Base-by-base conservation (phyloP, 176 grass and related monocot species). In the Aegilops umbellulata region DNA sequence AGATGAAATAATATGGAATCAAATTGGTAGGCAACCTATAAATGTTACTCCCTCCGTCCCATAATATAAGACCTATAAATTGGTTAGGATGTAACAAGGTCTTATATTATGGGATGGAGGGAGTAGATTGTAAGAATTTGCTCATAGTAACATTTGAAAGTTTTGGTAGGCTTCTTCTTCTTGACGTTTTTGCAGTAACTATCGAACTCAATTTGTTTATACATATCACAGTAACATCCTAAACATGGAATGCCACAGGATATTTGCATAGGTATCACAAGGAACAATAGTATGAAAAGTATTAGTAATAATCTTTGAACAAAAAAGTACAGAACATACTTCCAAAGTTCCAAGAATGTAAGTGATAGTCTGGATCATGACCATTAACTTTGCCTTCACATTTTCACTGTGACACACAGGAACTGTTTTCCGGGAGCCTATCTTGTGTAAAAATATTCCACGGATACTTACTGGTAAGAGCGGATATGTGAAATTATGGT, bases 401-500 rank as follows among this genome's bases (percentile, higher is more conserved):
- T 38, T 83, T 62, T 35, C 71, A 11, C 24, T 9, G 8, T 88
- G 35, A 53, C 42, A 60, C 36, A n/a, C 82, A 99, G 97, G 97
- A 74, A 96, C 92, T 88, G 97, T 99, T 76, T 99, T 99, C 81
- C 94, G 97, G 16, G 97, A 96, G 78, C 97, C 97, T 64, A 96
- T 99, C 82, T 80, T 99, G 70, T 99, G 97, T 62, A 80, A 69
- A 88, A 96, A 96, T 67, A 80, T 96, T 55, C 97, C 97, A 44
- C 86, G 90, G 39, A 89, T 93, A 77, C 82, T 99, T 76, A 76
- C 90, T 86, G 97, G 97, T 99, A 92, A 94, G 83, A 17, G 49
- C 9, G 4, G 78, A 65, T 30, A 65, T 82, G 27, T 67, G 64
- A 47, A 68, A 72, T 8, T 83, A 23, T 71, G 66, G 19, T 69